Evolutionary conservation across 495 filamentous ascomycete genomes (phyloP), one percentile per base, ranked within the genome.

Genomic region (Penicillium canescens): DNA sequence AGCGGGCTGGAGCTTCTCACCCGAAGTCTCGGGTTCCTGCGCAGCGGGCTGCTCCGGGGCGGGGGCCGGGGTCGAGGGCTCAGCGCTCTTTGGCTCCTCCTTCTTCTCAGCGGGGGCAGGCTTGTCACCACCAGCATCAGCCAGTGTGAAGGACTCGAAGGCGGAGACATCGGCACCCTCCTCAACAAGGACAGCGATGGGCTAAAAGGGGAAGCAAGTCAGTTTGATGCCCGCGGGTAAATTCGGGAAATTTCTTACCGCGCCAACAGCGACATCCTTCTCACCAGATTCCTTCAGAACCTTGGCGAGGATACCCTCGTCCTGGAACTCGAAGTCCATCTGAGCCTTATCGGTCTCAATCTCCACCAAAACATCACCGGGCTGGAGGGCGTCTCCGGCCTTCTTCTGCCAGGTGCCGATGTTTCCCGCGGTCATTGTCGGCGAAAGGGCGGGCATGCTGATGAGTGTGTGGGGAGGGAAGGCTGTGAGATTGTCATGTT

Each of bases 261-360:
- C 90, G 69, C 94, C 94, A 63, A 99, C 93, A 35, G 94, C 71
- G 57, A 99, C 81, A 69, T 98, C 95, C 79, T 98, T 98, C 73
- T 89, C 91, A 41, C 95, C 95, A 31, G 86, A 86, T 3, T 96
- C 89, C 77, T 91, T 96, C 71, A 99, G 73, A 54, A 98, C 83
- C 83, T 97, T 98, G 53, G 95, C 95, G 51, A 99, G 77, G 33
- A 96, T 80, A 77, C 95, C 94, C 68, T 99, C 94, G 59, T 99
- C 94, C 74, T 99, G 95, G 73, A 95, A 99, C 74, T 99, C 95
- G 65, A 99, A 99, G 79, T 99, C 95, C 95, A 99, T 99, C 75
- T 99, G 95, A 38, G 95, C 95, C 81, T 99, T 99, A 74, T 99
- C 95, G 66, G 95, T 99, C 79, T 99, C 95, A 68, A 99, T 98